Evolutionary conservation across 495 filamentous ascomycete species (phyloP), one percentile per base, ranked within the genome.

Genomic region (Penicillium arizonense): DNA sequence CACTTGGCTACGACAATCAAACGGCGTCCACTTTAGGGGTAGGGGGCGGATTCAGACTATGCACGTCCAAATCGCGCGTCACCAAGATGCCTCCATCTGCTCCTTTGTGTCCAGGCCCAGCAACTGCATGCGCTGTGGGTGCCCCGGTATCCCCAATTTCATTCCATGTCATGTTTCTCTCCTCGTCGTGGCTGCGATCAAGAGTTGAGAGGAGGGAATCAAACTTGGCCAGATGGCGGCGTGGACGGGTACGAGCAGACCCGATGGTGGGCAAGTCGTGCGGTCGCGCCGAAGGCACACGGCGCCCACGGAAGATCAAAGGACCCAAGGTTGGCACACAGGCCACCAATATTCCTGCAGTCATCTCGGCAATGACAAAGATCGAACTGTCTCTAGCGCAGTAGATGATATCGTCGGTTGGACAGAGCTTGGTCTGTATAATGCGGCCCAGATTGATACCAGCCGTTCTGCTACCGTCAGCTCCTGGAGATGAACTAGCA

Each of bases 391-490:
- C 56, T 21, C 43, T 32, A 6, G 48, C 35, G 33, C 59, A 62
- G 44, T 48, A 59, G 1, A 46, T 56, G 1, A 43, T 44, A 38
- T 62, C 52, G 12, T 20, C 32, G 4, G 35, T 38, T 9, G 37
- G 28, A n/a, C 59, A 62, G 13, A 55, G 35, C 18, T 44, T 44
- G 5, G 51, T 50, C 28, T 58, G 51, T 5, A 58, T 42, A 14
- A 62, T 54, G 26, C 59, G 59, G n/a, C 50, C 59, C 5, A 62
- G 38, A 28, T 62, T 62, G 40, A 62, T 52, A 6, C 38, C 46
- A 9, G 55, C 47, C 14, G 55, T 62, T 0, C 53, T 56, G 13
- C 24, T 32, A 8, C 6, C 26, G 13, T 41, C 13, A 47, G 37
- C 9, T 20, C 28, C 21, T 30, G 28, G 8, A 16, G 2, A 14